Evolutionary conservation across 2,329 filamentous ascomycete species (phyloP).

Genomic region (Tothia fuscella): DNA sequence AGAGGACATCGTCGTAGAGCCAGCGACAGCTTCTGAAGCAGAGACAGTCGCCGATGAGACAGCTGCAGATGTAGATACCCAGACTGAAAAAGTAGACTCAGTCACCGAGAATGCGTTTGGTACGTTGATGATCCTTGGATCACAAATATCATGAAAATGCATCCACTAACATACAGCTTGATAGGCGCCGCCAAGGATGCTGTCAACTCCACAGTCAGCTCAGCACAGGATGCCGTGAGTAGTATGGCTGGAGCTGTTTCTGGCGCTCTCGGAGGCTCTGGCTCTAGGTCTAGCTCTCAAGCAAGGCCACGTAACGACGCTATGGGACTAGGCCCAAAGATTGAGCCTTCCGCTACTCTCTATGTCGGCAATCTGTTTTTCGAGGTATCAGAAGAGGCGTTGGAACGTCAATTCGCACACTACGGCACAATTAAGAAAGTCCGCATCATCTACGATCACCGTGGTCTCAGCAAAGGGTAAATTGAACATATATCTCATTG

Average conservation of each 20-base stretch:
- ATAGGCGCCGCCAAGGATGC: conserved; percentile 15
- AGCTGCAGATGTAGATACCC: not conserved
- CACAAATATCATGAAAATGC: conserved; percentile 8
- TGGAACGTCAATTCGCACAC: conserved; percentile 46
- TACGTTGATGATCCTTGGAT: not conserved
- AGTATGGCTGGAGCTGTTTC: conserved; percentile 17
- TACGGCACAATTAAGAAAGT: conserved; percentile 43
- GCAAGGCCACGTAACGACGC: not conserved
- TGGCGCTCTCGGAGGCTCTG: conserved; percentile 2
- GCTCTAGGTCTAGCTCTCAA: not conserved
- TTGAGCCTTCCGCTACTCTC: conserved; percentile 27
- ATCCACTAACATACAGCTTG: conserved; percentile 15
- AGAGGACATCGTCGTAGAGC: conserved; percentile 24
- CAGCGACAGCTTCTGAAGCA: conserved; percentile 17
- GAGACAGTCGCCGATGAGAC: conserved; percentile 17
- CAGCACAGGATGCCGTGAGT: conserved; percentile 17
- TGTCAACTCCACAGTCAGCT: conserved; percentile 15
- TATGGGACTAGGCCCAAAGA: conserved; percentile 6
- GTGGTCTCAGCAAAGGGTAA: conserved; percentile 59
- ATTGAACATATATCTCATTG: conserved; percentile 16
- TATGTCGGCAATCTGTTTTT: conserved; percentile 62
- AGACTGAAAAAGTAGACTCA: not conserved
- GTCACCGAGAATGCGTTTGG: not conserved
- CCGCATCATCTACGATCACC: conserved; percentile 47
- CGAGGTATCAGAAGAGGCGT: conserved; percentile 49